Evolutionary conservation across 192 early-diverging fungal genomes (phyloP), one percentile per base, ranked within the genome.

Genomic region (Helicostylum pulchrum): DNA sequence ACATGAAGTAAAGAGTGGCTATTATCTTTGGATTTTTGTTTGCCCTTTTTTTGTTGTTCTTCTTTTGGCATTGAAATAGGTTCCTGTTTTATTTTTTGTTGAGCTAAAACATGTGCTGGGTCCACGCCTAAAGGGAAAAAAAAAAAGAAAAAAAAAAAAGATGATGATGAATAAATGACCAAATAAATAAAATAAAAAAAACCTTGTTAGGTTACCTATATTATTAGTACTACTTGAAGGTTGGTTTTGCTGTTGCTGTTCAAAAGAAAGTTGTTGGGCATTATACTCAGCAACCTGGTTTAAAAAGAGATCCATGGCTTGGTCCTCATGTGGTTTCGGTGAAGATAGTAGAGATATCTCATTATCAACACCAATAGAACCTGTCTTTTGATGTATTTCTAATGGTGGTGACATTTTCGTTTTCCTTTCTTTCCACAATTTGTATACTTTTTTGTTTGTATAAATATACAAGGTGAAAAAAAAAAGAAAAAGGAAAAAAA

Each of bases 231-330:
- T 55, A 46, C 51, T 34, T 58, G 57, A 62, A 31, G 23, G 2
- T 30, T 23, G 21, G 30, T 19, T 9, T 53, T 53, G 26, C 4
- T 53, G 32, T 55, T 57, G 55, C 19, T 66, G 39, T 45, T 66
- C 64, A 56, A 55, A 68, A 11, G 58, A 61, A 32, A 68, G 15
- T 20, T 68, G 67, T 26, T 68, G 67, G 6, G 67, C 58, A 48
- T 62, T 68, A 45, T 68, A 68, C 47, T 68, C 67, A 9, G 67
- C 50, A 1, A 68, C 67, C 34, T 68, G 67, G 51, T 62, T 52
- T 47, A 68, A 62, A 56, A 68, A 68, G 15, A 68, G 17, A 46
- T 68, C 67, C 67, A 68, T 68, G 0, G 51, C 67, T 26, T 68
- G 34, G 39, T 65, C 64, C 1, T 34, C 23, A 30, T 34, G 32